Percentiles rank a stretch among this genome's conserved stretches.
Conservation (phyloP, 73 alveolate species). For the Paramecium tetraurelia region DNA sequence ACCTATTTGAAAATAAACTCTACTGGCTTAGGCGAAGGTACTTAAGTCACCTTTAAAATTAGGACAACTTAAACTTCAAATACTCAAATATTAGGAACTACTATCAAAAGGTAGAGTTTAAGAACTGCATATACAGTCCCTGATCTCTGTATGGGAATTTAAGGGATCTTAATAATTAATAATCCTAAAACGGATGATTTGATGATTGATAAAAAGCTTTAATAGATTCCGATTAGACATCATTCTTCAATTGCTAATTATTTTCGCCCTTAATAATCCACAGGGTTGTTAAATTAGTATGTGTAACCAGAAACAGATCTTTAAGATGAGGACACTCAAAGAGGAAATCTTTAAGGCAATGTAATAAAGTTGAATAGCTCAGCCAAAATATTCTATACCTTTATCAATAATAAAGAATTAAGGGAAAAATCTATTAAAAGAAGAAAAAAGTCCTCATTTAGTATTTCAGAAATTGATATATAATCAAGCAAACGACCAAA, state of each 20-base stretch:
- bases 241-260: not conserved
- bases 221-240: not conserved
- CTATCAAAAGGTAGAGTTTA: slow-evolving; percentile 5
- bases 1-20: not conserved
- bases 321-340: not conserved
- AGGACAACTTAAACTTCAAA: not conserved
- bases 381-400: not conserved
- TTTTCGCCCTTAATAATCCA: not conserved
- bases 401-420: not conserved
- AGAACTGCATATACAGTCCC: not conserved
- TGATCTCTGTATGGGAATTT: not conserved
- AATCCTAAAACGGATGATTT: not conserved
- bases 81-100: not conserved
- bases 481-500: not conserved
- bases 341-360: not conserved
- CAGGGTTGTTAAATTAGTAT: not conserved
- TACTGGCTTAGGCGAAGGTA: slow-evolving; percentile 7
- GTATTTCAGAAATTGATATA: not conserved
- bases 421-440: not conserved
- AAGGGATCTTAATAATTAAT: not conserved
- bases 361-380: not conserved
- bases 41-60: not conserved
- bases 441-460: not conserved
- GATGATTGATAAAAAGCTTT: not conserved
- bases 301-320: not conserved